A percentile compares a stretch with the other conserved stretches of the same genome.
phyloP scores from a whole-genome alignment of 73 alveolate species.

The Stentor coeruleus region DNA sequence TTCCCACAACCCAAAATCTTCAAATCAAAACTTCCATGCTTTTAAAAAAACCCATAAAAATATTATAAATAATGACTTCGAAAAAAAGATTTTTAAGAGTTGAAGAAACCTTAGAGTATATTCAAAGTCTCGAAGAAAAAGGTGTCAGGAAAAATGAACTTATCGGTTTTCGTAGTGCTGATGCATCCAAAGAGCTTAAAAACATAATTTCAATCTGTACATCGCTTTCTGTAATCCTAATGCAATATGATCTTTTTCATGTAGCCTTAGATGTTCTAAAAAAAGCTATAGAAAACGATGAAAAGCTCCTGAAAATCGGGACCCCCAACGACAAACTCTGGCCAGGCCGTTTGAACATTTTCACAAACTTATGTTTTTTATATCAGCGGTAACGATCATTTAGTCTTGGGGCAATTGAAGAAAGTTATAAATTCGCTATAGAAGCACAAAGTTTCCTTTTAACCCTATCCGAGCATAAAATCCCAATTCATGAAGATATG shows the following conservation, averaged over 20 bases:
- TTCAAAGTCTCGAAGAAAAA: neutral
- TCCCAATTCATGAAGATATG: neutral
- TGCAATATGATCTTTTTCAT: neutral
- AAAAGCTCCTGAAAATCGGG: neutral
- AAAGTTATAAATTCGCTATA: neutral
- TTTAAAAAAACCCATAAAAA: too few relatives aligned
- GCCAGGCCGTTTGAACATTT: neutral
- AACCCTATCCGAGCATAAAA: neutral
- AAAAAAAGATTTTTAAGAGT: neutral
- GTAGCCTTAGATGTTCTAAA: neutral
- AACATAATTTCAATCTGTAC: conserved; percentile 7
- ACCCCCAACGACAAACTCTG: neutral
- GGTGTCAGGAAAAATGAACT: neutral
- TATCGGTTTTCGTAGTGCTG: conserved; percentile 13
- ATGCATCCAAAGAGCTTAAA: neutral
- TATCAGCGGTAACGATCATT: too few relatives aligned
- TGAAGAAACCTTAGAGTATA: neutral
- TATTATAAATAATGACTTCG: neutral
- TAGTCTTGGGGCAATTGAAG: neutral
- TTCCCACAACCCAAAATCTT: neutral
- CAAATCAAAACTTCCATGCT: too few relatives aligned
- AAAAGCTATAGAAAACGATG: neutral
- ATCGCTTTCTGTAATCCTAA: neutral
- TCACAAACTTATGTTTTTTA: neutral
- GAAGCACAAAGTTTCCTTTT: conserved; percentile 23